Evolutionary conservation across 192 early-diverging fungal genomes (phyloP).

Genomic region (Backusella westeae): DNA sequence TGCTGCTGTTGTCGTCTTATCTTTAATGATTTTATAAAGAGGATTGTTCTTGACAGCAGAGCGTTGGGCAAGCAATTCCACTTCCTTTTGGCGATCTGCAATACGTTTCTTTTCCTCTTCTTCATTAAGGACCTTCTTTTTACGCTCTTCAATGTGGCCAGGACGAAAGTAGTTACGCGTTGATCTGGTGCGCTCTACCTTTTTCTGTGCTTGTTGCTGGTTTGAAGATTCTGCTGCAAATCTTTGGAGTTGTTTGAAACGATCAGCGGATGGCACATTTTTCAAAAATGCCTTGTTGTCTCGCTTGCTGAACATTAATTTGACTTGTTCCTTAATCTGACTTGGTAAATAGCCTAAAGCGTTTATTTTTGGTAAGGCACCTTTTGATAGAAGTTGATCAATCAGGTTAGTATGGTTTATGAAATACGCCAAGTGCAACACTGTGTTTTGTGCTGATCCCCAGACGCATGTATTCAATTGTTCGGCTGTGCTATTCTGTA

Average conservation of each 20-base stretch:
- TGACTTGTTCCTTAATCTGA: slow-evolving; percentile 10
- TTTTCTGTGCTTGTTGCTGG: not conserved
- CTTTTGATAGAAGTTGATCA: slow-evolving; percentile 5
- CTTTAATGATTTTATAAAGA: slow-evolving; percentile 16
- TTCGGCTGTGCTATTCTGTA: slow-evolving; percentile 3
- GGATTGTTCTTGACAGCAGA: slow-evolving; percentile 32
- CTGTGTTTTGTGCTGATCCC: slow-evolving; percentile 20
- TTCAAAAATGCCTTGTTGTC: not conserved
- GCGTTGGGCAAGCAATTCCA: slow-evolving; percentile 14
- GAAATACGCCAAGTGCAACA: slow-evolving; percentile 21
- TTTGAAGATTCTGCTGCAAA: slow-evolving; percentile 6
- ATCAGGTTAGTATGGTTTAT: slow-evolving; percentile 11
- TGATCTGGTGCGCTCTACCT: not conserved
- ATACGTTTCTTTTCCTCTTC: slow-evolving; percentile 13
- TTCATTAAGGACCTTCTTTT: slow-evolving; percentile 12
- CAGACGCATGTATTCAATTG: slow-evolving; percentile 21
- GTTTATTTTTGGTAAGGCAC: slow-evolving; percentile 6
- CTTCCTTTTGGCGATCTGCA: slow-evolving; percentile 19
- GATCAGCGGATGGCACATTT: not conserved
- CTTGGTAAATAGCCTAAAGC: not conserved
- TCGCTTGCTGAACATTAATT: not conserved
- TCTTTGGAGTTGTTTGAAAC: slow-evolving; percentile 14
- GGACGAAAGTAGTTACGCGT: slow-evolving; percentile 20
- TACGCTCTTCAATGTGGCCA: slow-evolving; percentile 20
- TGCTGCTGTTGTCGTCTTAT: not conserved